Evolutionary conservation across 495 filamentous ascomycete genomes (phyloP).

Genomic region (Niebla homalea): DNA sequence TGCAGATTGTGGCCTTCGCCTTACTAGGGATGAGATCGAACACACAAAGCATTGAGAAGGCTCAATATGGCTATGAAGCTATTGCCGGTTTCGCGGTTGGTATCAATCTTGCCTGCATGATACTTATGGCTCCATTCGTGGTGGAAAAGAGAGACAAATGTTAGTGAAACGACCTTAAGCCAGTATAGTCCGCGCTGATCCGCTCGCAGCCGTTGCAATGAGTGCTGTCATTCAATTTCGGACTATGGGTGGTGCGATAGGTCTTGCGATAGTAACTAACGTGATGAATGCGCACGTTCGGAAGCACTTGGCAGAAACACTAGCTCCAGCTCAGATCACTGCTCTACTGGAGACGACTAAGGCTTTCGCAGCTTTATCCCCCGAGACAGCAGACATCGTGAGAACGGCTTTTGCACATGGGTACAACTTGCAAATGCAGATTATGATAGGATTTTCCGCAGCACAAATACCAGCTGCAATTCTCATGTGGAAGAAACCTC

Average conservation of each 20-base stretch:
- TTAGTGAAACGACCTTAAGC: not conserved
- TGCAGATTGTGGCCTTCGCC: too few species aligned
- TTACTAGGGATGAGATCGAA: too few species aligned
- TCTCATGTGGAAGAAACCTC: too few species aligned
- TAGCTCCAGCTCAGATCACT: not conserved
- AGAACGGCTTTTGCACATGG: too few species aligned
- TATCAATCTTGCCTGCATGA: not conserved
- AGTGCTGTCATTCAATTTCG: not conserved
- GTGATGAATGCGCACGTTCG: not conserved
- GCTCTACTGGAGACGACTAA: too few species aligned
- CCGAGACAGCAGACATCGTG: too few species aligned
- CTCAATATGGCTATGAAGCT: slow-evolving; percentile 30
- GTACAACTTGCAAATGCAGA: too few species aligned
- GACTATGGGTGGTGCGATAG: not conserved
- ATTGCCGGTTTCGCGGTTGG: slow-evolving; percentile 34
- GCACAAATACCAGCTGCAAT: too few species aligned
- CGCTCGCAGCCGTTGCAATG: not conserved
- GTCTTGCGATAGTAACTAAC: not conserved
- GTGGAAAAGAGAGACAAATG: not conserved
- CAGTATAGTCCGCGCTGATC: not conserved
- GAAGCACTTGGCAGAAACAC: not conserved
- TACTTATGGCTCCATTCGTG: not conserved
- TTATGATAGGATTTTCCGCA: too few species aligned
- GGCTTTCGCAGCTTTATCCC: too few species aligned
- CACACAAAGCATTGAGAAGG: not conserved